phyloP scores from a whole-genome alignment of 352 stramenopile species.

The Phytopythium litorale region DNA sequence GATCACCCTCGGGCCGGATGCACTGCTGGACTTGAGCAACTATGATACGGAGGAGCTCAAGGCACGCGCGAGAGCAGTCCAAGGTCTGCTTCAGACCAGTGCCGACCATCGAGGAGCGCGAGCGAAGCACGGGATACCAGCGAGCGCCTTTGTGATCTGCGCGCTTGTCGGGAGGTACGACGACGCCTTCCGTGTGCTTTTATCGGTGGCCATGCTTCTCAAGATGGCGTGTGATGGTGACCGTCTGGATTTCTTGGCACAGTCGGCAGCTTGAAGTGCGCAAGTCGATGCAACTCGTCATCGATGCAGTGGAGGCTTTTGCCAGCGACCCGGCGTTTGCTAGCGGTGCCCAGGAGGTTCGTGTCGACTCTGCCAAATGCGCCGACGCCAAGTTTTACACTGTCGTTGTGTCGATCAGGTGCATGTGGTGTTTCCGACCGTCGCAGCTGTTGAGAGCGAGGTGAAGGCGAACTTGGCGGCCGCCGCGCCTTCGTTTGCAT shows the following conservation, averaged over 20 bases:
- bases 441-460: constrained; percentile 26
- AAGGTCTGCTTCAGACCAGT: constrained; percentile 15
- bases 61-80: constrained; percentile 11
- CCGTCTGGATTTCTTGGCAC: constrained; percentile 1
- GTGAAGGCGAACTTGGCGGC: constrained; percentile 16
- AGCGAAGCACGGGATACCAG: constrained; percentile 19
- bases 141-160: constrained; percentile 47
- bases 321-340: background rate
- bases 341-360: background rate
- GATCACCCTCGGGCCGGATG: constrained; percentile 10
- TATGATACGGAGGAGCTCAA: constrained; percentile 13
- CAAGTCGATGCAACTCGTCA: constrained; percentile 31
- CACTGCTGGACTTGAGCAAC: constrained; percentile 25
- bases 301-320: constrained; percentile 39
- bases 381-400: no score
- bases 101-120: constrained; percentile 10
- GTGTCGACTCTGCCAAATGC: background rate
- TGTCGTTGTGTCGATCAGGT: constrained; percentile 19
- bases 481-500: constrained; percentile 1
- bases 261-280: constrained; percentile 64
- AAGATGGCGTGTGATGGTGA: background rate
- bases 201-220: background rate
- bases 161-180: constrained; percentile 61
- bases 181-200: background rate
- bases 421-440: constrained; percentile 61